These are phyloP conservation scores for Ustilago curta DNA, from an alignment of 1,284 basidiomycete genomes.

Conservation along the genomic window DNA sequence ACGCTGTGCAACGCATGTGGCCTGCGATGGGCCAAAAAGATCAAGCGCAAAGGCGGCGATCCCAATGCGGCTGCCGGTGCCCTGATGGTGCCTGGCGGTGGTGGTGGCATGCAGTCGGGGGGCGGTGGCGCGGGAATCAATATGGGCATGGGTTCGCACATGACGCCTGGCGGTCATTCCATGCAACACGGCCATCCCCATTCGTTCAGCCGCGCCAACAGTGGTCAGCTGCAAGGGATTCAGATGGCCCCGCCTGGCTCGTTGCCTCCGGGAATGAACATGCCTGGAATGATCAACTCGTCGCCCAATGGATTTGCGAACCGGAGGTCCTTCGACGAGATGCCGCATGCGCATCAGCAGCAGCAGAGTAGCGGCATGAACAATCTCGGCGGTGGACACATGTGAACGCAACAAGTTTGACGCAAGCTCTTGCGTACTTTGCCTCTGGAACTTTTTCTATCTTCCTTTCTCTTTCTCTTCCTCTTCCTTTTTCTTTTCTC, in stretches of 20 bases:
- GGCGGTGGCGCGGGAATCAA: slow-evolving; percentile 27
- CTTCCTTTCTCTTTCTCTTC: slow-evolving; percentile 8
- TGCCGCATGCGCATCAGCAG: slow-evolving; percentile 24
- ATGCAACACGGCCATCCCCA: slow-evolving; percentile 39
- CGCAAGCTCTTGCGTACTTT: background rate
- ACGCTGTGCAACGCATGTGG: slow-evolving; percentile 66
- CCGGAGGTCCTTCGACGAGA: slow-evolving; percentile 40
- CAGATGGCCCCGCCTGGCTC: slow-evolving; percentile 37
- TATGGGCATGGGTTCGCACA: slow-evolving; percentile 27
- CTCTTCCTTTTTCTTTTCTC: no score
- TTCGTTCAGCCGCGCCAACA: slow-evolving; percentile 43
- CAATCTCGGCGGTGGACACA: slow-evolving; percentile 33
- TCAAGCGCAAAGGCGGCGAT: slow-evolving; percentile 64
- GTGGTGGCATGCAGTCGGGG: slow-evolving; percentile 26
- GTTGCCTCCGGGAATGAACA: slow-evolving; percentile 32
- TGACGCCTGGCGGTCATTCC: slow-evolving; percentile 31
- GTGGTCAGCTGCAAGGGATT: slow-evolving; percentile 38
- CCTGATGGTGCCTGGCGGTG: slow-evolving; percentile 31
- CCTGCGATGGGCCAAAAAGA: slow-evolving; percentile 66
- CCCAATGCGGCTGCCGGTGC: slow-evolving; percentile 41
- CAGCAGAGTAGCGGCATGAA: slow-evolving; percentile 30
- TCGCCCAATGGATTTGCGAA: slow-evolving; percentile 37
- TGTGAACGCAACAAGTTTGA: slow-evolving; percentile 6
- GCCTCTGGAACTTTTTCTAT: background rate
- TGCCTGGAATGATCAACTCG: slow-evolving; percentile 35